phyloP scores from a whole-genome alignment of 164 flowering plant species.

The Pachysandra terminalis region DNA sequence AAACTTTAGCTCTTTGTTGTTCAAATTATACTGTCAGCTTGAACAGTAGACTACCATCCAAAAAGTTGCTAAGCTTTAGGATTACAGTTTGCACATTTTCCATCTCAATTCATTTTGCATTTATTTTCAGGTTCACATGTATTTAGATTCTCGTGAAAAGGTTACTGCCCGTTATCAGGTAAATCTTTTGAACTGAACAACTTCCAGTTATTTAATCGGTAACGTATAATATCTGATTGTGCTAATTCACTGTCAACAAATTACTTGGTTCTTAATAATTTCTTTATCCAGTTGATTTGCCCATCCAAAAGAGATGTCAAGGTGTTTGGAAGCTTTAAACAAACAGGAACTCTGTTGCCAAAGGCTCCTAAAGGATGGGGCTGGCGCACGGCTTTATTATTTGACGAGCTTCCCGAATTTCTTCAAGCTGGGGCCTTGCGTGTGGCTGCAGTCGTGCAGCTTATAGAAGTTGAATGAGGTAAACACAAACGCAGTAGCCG shows the following conservation, averaged over 20 bases:
- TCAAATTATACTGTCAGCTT: not conserved
- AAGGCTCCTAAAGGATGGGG: slow-evolving; percentile 99
- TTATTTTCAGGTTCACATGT: slow-evolving; percentile 63
- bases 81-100: too few relatives aligned
- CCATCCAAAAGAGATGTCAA: slow-evolving; percentile 95
- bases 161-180: slow-evolving; percentile 99
- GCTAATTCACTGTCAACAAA: not conserved
- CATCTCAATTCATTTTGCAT: not conserved
- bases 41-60: too few relatives aligned
- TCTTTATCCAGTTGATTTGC: slow-evolving; percentile 66
- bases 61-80: too few relatives aligned
- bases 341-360: slow-evolving; percentile 86
- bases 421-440: slow-evolving; percentile 86
- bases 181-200: not conserved
- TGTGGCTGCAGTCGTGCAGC: slow-evolving; percentile 86
- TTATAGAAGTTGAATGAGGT: slow-evolving; percentile 44
- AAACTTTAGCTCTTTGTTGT: not conserved
- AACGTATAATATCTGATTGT: not conserved
- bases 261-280: too few relatives aligned
- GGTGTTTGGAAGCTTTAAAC: slow-evolving; percentile 91
- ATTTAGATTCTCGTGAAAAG: slow-evolving; percentile 87
- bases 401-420: slow-evolving; percentile 84
- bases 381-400: slow-evolving; percentile 90
- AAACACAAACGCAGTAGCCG: not conserved
- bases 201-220: not conserved